These are phyloP conservation scores for Cytospora schulzeri DNA, from an alignment of 2,329 filamentous ascomycete genomes.

Conservation along the genomic window DNA sequence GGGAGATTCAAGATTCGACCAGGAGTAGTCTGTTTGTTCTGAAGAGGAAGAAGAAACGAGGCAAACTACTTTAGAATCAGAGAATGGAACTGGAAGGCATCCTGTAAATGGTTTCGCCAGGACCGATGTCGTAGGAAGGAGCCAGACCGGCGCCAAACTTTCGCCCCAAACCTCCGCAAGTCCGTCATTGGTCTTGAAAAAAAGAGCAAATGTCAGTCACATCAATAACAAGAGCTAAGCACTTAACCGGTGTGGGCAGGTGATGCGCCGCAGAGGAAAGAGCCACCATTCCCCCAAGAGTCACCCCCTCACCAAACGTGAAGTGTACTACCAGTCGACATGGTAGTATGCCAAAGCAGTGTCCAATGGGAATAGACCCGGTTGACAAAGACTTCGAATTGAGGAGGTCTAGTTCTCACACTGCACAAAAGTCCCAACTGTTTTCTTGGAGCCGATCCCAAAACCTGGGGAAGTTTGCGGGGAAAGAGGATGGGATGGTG, in stretches of 20 bases:
- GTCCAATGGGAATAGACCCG: neutral
- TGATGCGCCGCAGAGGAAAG: neutral
- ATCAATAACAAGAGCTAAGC: neutral
- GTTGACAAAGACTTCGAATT: neutral
- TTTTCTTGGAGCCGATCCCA: neutral
- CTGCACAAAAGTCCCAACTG: neutral
- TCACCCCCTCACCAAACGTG: neutral
- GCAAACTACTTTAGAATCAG: neutral
- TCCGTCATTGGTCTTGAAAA: slow-evolving; percentile 12
- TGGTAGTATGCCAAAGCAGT: slow-evolving; percentile 1
- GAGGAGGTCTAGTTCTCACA: neutral
- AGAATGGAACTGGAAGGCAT: neutral
- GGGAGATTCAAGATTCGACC: neutral
- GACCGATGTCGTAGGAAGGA: neutral
- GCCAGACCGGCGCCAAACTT: slow-evolving; percentile 11
- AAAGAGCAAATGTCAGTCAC: neutral
- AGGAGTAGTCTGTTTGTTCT: neutral
- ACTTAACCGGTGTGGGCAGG: neutral
- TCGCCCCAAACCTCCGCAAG: no score
- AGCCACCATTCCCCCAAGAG: neutral
- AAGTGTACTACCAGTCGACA: neutral
- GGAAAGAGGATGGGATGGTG: slow-evolving; percentile 5
- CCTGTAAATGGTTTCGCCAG: neutral
- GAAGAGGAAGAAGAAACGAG: neutral
- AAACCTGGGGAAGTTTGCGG: slow-evolving; percentile 14